Evolutionary conservation across 371 early-diverging fungal genomes (phyloP), one percentile per base, ranked within the genome.

Genomic region (Entomophthora muscae): DNA sequence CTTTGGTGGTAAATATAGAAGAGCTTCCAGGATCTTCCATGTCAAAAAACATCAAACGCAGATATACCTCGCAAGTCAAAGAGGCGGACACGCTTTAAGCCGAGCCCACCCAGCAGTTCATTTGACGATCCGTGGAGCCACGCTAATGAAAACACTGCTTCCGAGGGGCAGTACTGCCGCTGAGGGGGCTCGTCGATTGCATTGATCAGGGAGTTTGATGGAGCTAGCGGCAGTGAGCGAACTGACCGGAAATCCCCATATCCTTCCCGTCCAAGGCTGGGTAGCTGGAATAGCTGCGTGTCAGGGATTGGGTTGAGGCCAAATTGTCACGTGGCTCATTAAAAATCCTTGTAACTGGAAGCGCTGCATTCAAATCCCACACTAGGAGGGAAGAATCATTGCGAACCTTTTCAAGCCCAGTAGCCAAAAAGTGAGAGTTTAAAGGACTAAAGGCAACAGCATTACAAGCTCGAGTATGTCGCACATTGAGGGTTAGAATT

Each of bases 91-190:
- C 76, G 84, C 66, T 85, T 89, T 65, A 72, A 66, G 2, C 81
- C 83, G 84, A 89, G 86, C 22, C 89, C 90, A 10, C 88, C 85
- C 10, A 84, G 80, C 17, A 89, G 69, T 31, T 75, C 70, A 3
- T 72, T 77, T 2, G 79, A 71, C 22, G 69, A 69, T 13, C 69
- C 68, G 42, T 78, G 76, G 13, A 83, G 75, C 92, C 90, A 91
- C 1, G 81, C 76, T 32, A 84, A 83, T 0, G 88, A 86, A 5
- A 80, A 74, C 42, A 87, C 79, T 5, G 79, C 78, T 63, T 91
- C 89, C 7, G 83, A 78, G 2, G 78, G 73, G 0, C 88, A 89
- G 69, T 81, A 86, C 68, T 83, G 84, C 54, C 78, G 42, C 10
- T 42, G 73, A 17, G 84, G 65, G 5, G 85, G 83, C 30, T 42